Percentiles rank a stretch among this genome's conserved stretches.
Evolutionary conservation across 2,329 filamentous ascomycete genomes (phyloP).

Genomic region (Chaetomium sp.): DNA sequence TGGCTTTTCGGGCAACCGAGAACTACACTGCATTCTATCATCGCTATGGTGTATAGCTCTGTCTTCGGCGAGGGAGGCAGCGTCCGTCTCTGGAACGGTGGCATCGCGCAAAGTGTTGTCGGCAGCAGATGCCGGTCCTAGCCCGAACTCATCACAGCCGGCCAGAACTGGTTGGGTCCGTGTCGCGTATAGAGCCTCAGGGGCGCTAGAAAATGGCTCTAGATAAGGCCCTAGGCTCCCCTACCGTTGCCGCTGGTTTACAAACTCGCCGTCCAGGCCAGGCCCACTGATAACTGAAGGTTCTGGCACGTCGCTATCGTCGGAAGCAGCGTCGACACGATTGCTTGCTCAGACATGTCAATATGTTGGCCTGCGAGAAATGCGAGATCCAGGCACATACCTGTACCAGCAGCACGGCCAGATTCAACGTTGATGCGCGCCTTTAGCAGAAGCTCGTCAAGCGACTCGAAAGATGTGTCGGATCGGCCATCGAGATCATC

Average conservation of each 20-base stretch:
- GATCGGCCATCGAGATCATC: conserved; percentile 2
- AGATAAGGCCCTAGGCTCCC: no score
- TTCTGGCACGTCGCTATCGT: conserved; percentile 12
- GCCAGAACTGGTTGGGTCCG: no score
- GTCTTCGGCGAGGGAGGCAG: conserved; percentile 2
- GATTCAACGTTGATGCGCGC: not conserved
- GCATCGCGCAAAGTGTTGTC: not conserved
- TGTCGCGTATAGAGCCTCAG: no score
- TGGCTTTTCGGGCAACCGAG: conserved; percentile 1
- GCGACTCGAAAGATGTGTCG: not conserved
- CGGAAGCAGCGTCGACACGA: conserved; percentile 13
- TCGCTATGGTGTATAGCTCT: conserved; percentile 1
- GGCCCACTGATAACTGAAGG: conserved; percentile 13
- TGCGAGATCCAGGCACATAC: conserved; percentile 1
- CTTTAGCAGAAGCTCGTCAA: not conserved
- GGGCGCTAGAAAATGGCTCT: no score
- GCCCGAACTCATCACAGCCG: not conserved
- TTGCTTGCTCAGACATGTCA: conserved; percentile 16
- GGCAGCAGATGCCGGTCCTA: not conserved
- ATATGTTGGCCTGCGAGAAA: conserved; percentile 1
- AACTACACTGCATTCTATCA: not conserved
- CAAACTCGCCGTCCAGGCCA: conserved; percentile 4
- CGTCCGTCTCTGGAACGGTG: conserved; percentile 1
- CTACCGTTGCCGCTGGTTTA: not conserved
- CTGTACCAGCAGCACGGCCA: not conserved